These are phyloP conservation scores for Otatea glauca DNA, from an alignment of 176 grass and related monocot species.

Conservation along the genomic window DNA sequence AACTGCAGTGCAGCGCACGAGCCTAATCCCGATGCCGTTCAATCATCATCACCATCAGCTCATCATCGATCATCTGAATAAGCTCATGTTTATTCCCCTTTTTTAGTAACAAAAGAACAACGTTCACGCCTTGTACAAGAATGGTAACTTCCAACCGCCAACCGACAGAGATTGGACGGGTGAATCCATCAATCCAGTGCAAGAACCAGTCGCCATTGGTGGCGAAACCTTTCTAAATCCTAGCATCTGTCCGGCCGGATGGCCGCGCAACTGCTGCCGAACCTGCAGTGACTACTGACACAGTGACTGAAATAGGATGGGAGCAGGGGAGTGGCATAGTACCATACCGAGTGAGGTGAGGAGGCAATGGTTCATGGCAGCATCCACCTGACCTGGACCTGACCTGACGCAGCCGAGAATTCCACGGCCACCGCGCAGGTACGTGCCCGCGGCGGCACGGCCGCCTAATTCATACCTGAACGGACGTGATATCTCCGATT, in stretches of 20 bases:
- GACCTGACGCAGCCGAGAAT: constrained; percentile 4
- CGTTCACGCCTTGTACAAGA: too few species aligned
- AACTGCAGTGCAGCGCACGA: not conserved
- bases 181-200: not conserved
- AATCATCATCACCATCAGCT: not conserved
- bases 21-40: not conserved
- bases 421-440: constrained; percentile 15
- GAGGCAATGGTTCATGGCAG: not conserved
- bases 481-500: not conserved
- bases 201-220: not conserved
- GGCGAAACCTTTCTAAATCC: not conserved
- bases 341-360: not conserved
- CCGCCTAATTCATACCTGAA: not conserved
- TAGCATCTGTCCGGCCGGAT: not conserved
- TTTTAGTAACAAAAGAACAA: not conserved
- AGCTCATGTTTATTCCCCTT: not conserved
- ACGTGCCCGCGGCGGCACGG: not conserved
- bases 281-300: not conserved
- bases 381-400: not conserved
- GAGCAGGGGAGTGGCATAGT: not conserved
- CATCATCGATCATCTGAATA: not conserved
- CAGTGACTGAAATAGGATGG: not conserved
- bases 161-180: not conserved
- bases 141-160: not conserved
- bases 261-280: not conserved